phyloP scores from a whole-genome alignment of 208 protist species.

The Crithidia thermophila region DNA sequence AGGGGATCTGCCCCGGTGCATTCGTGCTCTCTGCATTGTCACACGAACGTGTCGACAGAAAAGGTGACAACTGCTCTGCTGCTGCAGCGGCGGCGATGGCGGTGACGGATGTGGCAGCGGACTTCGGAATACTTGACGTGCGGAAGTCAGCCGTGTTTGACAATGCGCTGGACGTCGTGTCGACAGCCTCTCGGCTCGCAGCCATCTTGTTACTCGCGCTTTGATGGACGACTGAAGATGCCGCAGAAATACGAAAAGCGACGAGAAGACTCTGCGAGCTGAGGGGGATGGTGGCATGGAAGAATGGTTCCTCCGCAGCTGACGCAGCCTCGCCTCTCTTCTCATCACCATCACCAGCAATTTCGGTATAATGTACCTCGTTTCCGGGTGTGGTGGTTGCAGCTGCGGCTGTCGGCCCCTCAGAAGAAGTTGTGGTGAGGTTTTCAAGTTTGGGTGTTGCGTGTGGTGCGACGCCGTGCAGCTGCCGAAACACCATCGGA shows the following conservation, averaged over 20 bases:
- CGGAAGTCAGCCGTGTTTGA: no score
- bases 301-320: constrained; percentile 10
- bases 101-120: no score
- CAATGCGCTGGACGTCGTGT: no score
- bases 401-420: not conserved
- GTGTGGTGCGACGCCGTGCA: constrained; percentile 13
- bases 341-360: not conserved
- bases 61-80: not conserved
- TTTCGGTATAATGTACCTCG: constrained; percentile 20
- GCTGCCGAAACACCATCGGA: constrained; percentile 61
- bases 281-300: constrained; percentile 36
- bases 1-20: not conserved
- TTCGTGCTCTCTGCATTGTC: not conserved
- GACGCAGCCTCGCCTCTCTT: not conserved
- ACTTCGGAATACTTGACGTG: no score
- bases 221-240: not conserved
- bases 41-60: no score
- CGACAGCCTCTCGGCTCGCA: not conserved
- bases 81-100: not conserved
- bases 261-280: constrained; percentile 38
- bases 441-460: no score
- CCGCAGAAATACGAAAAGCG: constrained; percentile 45
- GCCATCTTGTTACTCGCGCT: not conserved
- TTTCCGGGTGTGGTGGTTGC: constrained; percentile 6
- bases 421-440: not conserved